A percentile compares a stretch with the other conserved stretches of the same genome.
phyloP scores from a whole-genome alignment of 352 stramenopile species.

The Aphanomyces astaci region DNA sequence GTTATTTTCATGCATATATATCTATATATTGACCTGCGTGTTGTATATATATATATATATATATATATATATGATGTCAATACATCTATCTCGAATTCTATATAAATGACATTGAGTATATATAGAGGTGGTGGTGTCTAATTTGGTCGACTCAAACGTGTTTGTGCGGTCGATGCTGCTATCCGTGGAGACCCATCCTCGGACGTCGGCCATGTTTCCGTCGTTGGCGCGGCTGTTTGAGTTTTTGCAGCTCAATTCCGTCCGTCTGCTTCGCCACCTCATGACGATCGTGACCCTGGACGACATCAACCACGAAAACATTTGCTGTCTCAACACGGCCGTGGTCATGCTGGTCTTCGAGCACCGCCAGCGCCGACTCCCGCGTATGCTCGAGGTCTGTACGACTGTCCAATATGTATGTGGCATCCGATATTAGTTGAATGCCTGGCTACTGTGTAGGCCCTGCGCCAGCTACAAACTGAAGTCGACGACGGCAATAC shows the following conservation, averaged over 20 bases:
- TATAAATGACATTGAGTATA: too few relatives aligned
- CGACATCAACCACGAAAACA: conserved; percentile 97
- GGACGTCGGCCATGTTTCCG: conserved; percentile 42
- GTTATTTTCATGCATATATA: too few relatives aligned
- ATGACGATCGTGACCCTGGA: conserved; percentile 91
- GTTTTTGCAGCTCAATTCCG: conserved; percentile 85
- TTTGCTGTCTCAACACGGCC: conserved; percentile 96
- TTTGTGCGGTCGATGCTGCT: conserved; percentile 92
- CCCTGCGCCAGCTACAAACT: conserved; percentile 24
- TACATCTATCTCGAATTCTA: too few relatives aligned
- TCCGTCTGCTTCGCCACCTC: conserved; percentile 88
- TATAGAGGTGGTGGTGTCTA: conserved; percentile 85
- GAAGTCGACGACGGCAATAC: conserved; percentile 30
- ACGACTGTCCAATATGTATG: too few relatives aligned
- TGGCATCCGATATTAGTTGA: too few relatives aligned
- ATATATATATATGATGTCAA: too few relatives aligned
- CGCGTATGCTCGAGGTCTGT: conserved; percentile 47
- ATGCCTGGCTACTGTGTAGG: conserved; percentile 13
- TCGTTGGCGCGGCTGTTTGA: conserved; percentile 74
- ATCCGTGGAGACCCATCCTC: conserved; percentile 55
- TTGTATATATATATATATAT: too few relatives aligned
- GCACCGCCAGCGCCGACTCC: conserved; percentile 77
- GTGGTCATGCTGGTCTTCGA: conserved; percentile 94
- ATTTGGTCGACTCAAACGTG: conserved; percentile 96
- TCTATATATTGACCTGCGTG: too few relatives aligned